Evolutionary conservation across 1,284 basidiomycete species (phyloP), one percentile per base, ranked within the genome.

Genomic region (Ceratobasidium sp.): DNA sequence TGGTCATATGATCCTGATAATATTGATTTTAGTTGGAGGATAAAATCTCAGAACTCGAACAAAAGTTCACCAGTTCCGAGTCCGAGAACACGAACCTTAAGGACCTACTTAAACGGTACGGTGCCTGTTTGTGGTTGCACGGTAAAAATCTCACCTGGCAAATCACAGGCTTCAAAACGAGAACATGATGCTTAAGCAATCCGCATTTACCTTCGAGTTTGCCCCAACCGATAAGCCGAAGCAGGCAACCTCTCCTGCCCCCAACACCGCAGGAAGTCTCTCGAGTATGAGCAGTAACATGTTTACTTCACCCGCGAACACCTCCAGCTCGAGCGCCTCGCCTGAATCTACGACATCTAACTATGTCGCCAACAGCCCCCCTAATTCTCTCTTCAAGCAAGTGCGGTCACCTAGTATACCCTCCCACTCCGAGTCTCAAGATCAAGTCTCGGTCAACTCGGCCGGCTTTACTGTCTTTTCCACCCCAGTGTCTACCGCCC

Each of bases 11-110:
- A 47, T 13, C 52, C 55, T 72, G 43, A 57, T n/a, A n/a, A n/a
- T n/a, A n/a, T n/a, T n/a, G n/a, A n/a, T n/a, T 21, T 43, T 77
- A 94, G 92, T 82, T 95, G 70, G 92, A 95, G 80, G 93, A 94
- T 79, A 88, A 93, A 79, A 88, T 95, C 16, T 88, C 92, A 2
- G 89, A 86, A 28, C 86, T 94, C 26, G 91, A 94, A 78, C 87
- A 89, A 14, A 91, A 91, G 82, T 91, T 91, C 75, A 86, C 90
- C 63, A 83, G 83, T 26, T 85, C 90, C 0, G 81, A 83, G 73
- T 82, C 87, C 23, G 92, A 94, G 82, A 94, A 94, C 76, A 88
- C 89, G 73, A 93, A 93, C 77, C 83, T 94, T 38, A 88, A 89
- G 59, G 93, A 94, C 79, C 85, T 94, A 52, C 84, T 94, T 52